Evolutionary conservation across 2,329 filamentous ascomycete genomes (phyloP), one percentile per base, ranked within the genome.

Genomic region (Fusarium anguioides): DNA sequence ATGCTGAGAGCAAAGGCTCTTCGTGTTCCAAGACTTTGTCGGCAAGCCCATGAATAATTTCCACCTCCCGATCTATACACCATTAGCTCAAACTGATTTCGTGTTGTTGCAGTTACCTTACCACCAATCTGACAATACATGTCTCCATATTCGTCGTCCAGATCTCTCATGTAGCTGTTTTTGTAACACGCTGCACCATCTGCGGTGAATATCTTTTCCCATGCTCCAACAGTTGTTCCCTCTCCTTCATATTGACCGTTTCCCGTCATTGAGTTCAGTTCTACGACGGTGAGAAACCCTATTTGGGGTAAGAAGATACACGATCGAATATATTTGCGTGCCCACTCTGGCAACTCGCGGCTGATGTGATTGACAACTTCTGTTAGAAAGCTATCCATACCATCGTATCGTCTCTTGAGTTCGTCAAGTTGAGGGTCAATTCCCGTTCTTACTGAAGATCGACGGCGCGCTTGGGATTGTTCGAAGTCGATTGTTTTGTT

Each of bases 301-400:
- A 97, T 87, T 72, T 97, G 94, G 1, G 94, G 95, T 64, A 97
- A 91, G 75, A 96, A 97, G 18, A 96, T 91, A 64, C 96, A 96
- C 53, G 94, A 94, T 31, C 84, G 82, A 15, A 90, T 79, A 60
- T 86, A 82, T 27, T 78, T 75, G 24, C 76, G 76, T 18, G 83
- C 82, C 82, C 84, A 84, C 60, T 85, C 82, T 2, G 94, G 90
- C 20, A 96, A 81, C 2, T 84, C 82, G 15, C 78, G 76, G 1
- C 86, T 86, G 56, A 97, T 81, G n/a, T 87, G 84, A 18, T 83
- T 81, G 7, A 89, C 89, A 3, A 93, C 87, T 51, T 88, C 79
- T 4, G 87, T 89, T 15, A 99, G 83, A 14, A 97, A 83, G 59
- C 85, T 84, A 52, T 91, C 90, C 71, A 98, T 86, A 0, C 91